Evolutionary conservation across 805 yeast genomes (phyloP).

Genomic region (Candida nemodendra): DNA sequence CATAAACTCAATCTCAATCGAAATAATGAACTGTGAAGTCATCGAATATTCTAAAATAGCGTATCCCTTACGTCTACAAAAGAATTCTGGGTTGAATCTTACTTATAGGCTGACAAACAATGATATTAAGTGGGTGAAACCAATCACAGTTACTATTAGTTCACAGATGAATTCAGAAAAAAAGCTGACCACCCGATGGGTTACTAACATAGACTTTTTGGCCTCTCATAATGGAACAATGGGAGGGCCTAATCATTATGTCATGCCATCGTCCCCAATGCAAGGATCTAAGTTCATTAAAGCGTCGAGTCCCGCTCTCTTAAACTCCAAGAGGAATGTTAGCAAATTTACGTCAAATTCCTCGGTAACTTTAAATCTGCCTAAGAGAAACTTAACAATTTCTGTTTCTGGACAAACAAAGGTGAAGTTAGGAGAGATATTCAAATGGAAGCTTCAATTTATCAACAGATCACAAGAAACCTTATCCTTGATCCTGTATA

Average conservation of each 20-base stretch:
- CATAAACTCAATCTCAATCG: conserved; percentile 19
- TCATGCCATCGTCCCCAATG: conserved; percentile 26
- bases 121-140: conserved; percentile 27
- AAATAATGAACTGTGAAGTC: conserved; percentile 26
- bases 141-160: conserved; percentile 23
- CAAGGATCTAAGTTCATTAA: conserved; percentile 8
- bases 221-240: conserved; percentile 5
- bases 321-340: conserved; percentile 20
- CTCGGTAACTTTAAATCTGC: conserved; percentile 19
- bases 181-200: conserved; percentile 35
- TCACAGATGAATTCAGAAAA: conserved; percentile 20
- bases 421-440: conserved; percentile 57
- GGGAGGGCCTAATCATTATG: conserved; percentile 4
- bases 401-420: conserved; percentile 63
- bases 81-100: conserved; percentile 19
- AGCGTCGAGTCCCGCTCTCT: conserved; percentile 19
- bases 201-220: conserved; percentile 36
- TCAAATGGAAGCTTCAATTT: conserved; percentile 64
- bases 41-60: conserved; percentile 18
- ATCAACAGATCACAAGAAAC: conserved; percentile 55
- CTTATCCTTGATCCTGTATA: conserved; percentile 51
- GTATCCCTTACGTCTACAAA: conserved; percentile 32
- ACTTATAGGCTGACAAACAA: conserved; percentile 29
- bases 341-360: conserved; percentile 24
- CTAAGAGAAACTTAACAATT: conserved; percentile 40